A percentile compares a stretch with the other conserved stretches of the same genome.
Conservation (phyloP, 495 filamentous ascomycete genomes). For the Clohesyomyces aquaticus region DNA sequence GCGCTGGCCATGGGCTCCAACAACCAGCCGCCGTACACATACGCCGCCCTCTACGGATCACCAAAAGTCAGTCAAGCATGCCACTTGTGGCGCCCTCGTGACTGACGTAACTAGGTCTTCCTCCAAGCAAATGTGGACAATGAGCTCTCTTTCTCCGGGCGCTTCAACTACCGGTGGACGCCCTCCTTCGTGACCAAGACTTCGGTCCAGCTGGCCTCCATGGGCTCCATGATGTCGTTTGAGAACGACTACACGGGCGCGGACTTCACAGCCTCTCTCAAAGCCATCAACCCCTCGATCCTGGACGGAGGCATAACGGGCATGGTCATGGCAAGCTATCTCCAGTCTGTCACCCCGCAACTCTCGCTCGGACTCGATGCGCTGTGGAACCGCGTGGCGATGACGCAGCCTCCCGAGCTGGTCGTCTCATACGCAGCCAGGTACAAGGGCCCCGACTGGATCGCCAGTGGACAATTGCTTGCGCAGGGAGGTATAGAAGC, state of each 20-base stretch:
- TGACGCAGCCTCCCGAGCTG: constrained; percentile 79
- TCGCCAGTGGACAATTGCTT: constrained; percentile 83
- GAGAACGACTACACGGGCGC: constrained; percentile 92
- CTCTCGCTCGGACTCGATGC: constrained; percentile 89
- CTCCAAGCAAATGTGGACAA: constrained; percentile 95
- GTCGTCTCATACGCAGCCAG: constrained; percentile 83
- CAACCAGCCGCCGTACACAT: constrained; percentile 87
- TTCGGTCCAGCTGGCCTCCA: constrained; percentile 75
- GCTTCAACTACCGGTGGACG: constrained; percentile 89
- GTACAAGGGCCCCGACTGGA: constrained; percentile 89
- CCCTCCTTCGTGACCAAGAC: constrained; percentile 77
- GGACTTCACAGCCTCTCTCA: constrained; percentile 90
- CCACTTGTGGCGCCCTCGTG: background rate
- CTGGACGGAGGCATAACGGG: constrained; percentile 91
- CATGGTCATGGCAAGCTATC: constrained; percentile 91
- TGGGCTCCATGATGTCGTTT: constrained; percentile 78
- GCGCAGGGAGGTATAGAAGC: constrained; percentile 81
- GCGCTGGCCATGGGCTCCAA: constrained; percentile 90
- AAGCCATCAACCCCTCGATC: constrained; percentile 89
- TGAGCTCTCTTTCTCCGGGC: constrained; percentile 76
- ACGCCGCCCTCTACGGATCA: constrained; percentile 89
- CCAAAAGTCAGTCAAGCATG: constrained; percentile 68
- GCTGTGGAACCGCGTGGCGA: constrained; percentile 84
- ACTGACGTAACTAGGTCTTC: constrained; percentile 66
- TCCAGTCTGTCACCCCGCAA: constrained; percentile 87